phyloP scores from a whole-genome alignment of 2,329 filamentous ascomycete species.

The Pyrenophora tritici-repentis region DNA sequence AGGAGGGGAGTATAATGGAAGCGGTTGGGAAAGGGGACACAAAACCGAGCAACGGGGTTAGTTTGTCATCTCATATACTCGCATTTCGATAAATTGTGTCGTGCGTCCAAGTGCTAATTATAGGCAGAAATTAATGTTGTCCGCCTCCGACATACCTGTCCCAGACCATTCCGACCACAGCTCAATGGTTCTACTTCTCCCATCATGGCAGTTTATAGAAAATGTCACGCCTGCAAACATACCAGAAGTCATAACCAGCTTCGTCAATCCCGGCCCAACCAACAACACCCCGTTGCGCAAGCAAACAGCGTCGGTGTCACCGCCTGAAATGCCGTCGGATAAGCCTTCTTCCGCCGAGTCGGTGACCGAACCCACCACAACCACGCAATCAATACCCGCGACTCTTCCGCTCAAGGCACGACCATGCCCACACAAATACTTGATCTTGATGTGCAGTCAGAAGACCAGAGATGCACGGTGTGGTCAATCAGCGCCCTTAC shows the following conservation, averaged over 20 bases:
- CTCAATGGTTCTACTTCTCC: slow-evolving; percentile 81
- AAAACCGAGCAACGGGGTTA: slow-evolving; percentile 70
- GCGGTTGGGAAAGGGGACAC: slow-evolving; percentile 57
- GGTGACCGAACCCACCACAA: slow-evolving; percentile 17
- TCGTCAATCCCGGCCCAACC: slow-evolving; percentile 74
- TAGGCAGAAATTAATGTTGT: slow-evolving; percentile 79
- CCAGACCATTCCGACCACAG: slow-evolving; percentile 66
- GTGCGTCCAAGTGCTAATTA: background rate
- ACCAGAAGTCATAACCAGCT: slow-evolving; percentile 70
- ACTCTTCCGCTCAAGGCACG: slow-evolving; percentile 58
- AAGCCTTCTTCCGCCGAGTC: slow-evolving; percentile 23
- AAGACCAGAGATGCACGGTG: slow-evolving; percentile 93
- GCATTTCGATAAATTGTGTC: background rate
- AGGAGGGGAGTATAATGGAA: slow-evolving; percentile 68
- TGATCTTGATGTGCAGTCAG: slow-evolving; percentile 94
- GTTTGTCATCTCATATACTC: slow-evolving; percentile 30
- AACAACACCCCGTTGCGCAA: slow-evolving; percentile 66
- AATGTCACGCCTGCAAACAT: slow-evolving; percentile 79
- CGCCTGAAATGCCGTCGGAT: slow-evolving; percentile 16
- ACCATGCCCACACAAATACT: slow-evolving; percentile 78
- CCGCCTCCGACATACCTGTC: slow-evolving; percentile 86
- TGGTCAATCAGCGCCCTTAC: slow-evolving; percentile 87
- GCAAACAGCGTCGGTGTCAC: slow-evolving; percentile 16
- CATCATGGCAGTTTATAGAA: slow-evolving; percentile 80
- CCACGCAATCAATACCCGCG: slow-evolving; percentile 36